Conservation (phyloP, 1,284 basidiomycete genomes). For the Quambalaria eucalypti region DNA sequence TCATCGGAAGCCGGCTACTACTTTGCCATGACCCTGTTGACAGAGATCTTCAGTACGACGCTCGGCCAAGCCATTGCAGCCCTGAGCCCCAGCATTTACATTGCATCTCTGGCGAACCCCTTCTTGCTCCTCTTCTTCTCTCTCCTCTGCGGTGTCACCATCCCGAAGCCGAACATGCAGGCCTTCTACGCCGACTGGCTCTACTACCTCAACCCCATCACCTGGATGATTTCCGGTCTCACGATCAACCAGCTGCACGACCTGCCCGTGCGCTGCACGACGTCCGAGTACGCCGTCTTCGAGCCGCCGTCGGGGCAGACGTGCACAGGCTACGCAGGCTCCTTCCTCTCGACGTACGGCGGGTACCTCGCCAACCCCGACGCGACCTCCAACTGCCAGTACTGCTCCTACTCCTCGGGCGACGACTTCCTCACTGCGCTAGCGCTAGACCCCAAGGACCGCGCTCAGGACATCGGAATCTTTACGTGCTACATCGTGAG, state of each 20-base stretch:
- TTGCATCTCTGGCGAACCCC: too few relatives aligned
- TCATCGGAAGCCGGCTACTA: slow-evolving; percentile 13
- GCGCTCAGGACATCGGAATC: slow-evolving; percentile 26
- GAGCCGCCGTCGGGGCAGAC: slow-evolving; percentile 22
- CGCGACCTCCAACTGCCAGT: slow-evolving; percentile 14
- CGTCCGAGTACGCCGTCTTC: slow-evolving; percentile 25
- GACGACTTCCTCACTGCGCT: slow-evolving; percentile 20
- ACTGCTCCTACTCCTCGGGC: slow-evolving; percentile 21
- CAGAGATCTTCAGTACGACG: slow-evolving; percentile 62
- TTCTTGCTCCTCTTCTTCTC: slow-evolving; percentile 43
- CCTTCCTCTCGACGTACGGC: slow-evolving; percentile 15
- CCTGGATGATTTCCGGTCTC: slow-evolving; percentile 34
- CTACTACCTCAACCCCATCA: slow-evolving; percentile 31
- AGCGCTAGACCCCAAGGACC: slow-evolving; percentile 19
- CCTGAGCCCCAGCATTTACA: slow-evolving; percentile 58
- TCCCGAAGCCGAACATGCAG: slow-evolving; percentile 26
- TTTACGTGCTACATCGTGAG: slow-evolving; percentile 18
- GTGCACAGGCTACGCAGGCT: slow-evolving; percentile 23
- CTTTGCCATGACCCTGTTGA: slow-evolving; percentile 13
- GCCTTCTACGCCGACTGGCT: slow-evolving; percentile 25
- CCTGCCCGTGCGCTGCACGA: slow-evolving; percentile 20
- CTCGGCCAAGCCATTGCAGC: slow-evolving; percentile 65
- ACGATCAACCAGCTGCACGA: slow-evolving; percentile 28
- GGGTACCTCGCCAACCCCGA: slow-evolving; percentile 20
- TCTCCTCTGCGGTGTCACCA: slow-evolving; percentile 45